Evolutionary conservation across 768 basidiomycete genomes (phyloP).

Genomic region (Leccinum incarnatum): DNA sequence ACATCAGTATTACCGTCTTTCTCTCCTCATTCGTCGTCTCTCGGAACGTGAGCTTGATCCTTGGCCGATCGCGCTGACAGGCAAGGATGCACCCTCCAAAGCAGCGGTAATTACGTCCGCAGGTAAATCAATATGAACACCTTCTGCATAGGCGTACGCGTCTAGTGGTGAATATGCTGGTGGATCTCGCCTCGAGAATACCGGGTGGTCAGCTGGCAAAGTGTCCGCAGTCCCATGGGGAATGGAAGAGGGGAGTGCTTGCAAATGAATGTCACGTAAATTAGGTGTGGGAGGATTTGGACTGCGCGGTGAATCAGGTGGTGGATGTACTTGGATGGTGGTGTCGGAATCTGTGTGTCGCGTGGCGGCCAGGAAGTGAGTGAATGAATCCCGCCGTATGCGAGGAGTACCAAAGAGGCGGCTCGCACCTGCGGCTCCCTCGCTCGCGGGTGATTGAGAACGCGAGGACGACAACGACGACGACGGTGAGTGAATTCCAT

Average conservation of each 20-base stretch:
- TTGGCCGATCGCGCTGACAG: slow-evolving; percentile 56
- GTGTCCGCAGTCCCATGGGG: slow-evolving; percentile 18
- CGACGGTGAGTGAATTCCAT: slow-evolving; percentile 26
- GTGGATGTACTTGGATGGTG: slow-evolving; percentile 68
- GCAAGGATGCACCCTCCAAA: slow-evolving; percentile 68
- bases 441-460: slow-evolving; percentile 55
- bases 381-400: slow-evolving; percentile 61
- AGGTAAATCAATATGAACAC: slow-evolving; percentile 90
- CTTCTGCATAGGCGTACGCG: slow-evolving; percentile 78
- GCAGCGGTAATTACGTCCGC: slow-evolving; percentile 91
- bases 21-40: slow-evolving; percentile 59
- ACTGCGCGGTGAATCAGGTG: slow-evolving; percentile 75
- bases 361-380: slow-evolving; percentile 57
- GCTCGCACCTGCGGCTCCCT: slow-evolving; percentile 72
- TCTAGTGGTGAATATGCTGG: slow-evolving; percentile 90
- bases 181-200: slow-evolving; percentile 60
- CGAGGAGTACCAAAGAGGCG: slow-evolving; percentile 77
- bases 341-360: slow-evolving; percentile 66
- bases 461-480: slow-evolving; percentile 37
- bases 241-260: slow-evolving; percentile 41
- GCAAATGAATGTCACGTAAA: slow-evolving; percentile 76
- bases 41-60: slow-evolving; percentile 46
- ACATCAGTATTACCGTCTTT: slow-evolving; percentile 29
- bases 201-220: slow-evolving; percentile 30
- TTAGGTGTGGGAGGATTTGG: slow-evolving; percentile 87